Base-by-base conservation (phyloP, 2,329 filamentous ascomycete genomes). In the Lasiodiplodia hormozganensis region DNA sequence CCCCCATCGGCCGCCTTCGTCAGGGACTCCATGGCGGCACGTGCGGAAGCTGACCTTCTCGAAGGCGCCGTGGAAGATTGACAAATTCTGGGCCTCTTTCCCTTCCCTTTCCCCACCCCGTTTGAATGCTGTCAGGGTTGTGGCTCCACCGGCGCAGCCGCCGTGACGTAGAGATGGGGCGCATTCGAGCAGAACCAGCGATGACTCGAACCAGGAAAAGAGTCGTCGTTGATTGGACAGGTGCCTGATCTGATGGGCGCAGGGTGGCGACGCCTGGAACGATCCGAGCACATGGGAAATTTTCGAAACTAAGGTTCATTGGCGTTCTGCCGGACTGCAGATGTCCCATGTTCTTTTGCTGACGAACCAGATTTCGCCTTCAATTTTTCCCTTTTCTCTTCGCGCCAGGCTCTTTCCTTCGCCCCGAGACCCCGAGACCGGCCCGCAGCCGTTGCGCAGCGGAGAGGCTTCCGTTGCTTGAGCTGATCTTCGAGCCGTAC, bases 391-490 rank as follows among this genome's bases (percentile, higher is more conserved):
- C 38, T 14, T 40, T 38, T 16, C 57, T 38, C 14, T 16, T 7
- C 21, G 12, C 38, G 8, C 23, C 54, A 31, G 57, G 28, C 47
- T 31, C 57, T 12, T 18, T 47, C 21, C 21, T 38, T 47, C 21
- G 40, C 49, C 40, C 58, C 58, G 58, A 62, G 40, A 31, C 25
- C 16, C 60, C 60, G 60, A 64, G 31, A 40, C 60, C 60, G 60
- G 60, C n/a, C 60, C 60, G 60, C 28, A 40, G 47, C 60, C 60
- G 60, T 64, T 64, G 60, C 47, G 40, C 21, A 36, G 60, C 60
- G 60, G 60, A 64, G 60, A 52, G 43, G 12, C 47, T 18, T 52
- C 60, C 60, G 60, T 38, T 12, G 47, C 25, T 28, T 40, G 57
- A 40, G 18, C 4, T n/a, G 31, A 64, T 52, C 47, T 38, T 36